Percentiles rank a stretch among this genome's conserved stretches.
These are phyloP conservation scores for Alternaria sp. DNA, from an alignment of 2,329 filamentous ascomycete genomes.

Conservation along the genomic window DNA sequence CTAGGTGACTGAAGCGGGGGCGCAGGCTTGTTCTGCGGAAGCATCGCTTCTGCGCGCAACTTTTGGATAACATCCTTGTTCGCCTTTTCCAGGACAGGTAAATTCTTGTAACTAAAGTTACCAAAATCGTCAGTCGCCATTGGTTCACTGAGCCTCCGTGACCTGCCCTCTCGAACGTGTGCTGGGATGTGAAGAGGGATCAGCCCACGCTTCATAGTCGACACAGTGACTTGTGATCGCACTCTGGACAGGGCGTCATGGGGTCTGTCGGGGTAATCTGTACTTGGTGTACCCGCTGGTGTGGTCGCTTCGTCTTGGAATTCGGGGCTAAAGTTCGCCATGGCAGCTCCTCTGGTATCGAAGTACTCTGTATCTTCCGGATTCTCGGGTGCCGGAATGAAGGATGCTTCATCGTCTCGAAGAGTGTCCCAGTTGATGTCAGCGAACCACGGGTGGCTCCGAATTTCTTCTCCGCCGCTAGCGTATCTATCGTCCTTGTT, in stretches of 20 bases:
- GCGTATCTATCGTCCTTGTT: constrained; percentile 84
- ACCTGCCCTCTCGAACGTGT: constrained; percentile 91
- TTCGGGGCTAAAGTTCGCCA: constrained; percentile 92
- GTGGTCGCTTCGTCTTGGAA: constrained; percentile 89
- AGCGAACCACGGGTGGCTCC: constrained; percentile 86
- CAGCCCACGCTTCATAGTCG: constrained; percentile 85
- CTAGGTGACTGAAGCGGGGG: constrained; percentile 54
- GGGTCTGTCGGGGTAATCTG: constrained; percentile 86
- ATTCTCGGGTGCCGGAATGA: constrained; percentile 90
- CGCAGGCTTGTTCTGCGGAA: constrained; percentile 65
- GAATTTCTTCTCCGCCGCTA: constrained; percentile 90
- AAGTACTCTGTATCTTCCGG: constrained; percentile 99
- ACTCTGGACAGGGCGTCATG: constrained; percentile 94
- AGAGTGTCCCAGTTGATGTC: constrained; percentile 89
- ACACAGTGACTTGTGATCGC: constrained; percentile 80
- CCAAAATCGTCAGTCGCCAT: constrained; percentile 92
- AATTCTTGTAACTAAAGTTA: constrained; percentile 95
- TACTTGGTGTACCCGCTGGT: constrained; percentile 71
- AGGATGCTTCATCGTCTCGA: constrained; percentile 94
- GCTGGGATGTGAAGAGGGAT: constrained; percentile 97
- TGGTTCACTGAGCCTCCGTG: constrained; percentile 88
- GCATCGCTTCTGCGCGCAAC: constrained; percentile 88
- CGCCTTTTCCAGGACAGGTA: constrained; percentile 94
- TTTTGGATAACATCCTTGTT: constrained; percentile 99
- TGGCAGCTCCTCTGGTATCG: constrained; percentile 86